phyloP scores from a whole-genome alignment of 768 basidiomycete genomes.

The Hericium coralloides region DNA sequence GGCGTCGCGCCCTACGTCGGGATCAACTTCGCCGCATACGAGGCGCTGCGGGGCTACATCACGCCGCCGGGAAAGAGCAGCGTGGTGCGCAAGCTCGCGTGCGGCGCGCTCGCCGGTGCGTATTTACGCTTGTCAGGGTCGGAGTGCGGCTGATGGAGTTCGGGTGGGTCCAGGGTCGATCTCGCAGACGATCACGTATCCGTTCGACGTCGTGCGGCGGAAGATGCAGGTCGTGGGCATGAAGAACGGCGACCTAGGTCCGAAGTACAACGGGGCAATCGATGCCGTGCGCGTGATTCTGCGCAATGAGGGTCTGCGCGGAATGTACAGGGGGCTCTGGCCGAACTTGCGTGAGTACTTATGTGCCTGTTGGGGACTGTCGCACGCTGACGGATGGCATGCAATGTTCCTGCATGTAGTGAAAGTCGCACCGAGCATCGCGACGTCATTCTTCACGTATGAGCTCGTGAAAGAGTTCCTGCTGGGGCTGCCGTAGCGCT shows the following conservation, averaged over 20 bases:
- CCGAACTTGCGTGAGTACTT: constrained; percentile 69
- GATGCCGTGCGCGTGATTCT: constrained; percentile 68
- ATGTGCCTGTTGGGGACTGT: not conserved
- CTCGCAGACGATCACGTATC: constrained; percentile 92
- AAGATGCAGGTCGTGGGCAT: constrained; percentile 95
- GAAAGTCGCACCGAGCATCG: constrained; percentile 87
- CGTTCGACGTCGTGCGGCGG: constrained; percentile 87
- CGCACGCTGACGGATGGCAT: constrained; percentile 1
- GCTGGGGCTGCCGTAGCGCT: constrained; percentile 21
- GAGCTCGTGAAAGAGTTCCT: constrained; percentile 54
- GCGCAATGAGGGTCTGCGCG: constrained; percentile 62
- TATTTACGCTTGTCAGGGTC: constrained; percentile 1
- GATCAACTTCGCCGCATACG: constrained; percentile 93
- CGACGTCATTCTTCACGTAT: constrained; percentile 80
- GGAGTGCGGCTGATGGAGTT: not conserved
- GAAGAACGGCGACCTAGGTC: constrained; percentile 38
- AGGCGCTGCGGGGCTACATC: constrained; percentile 63
- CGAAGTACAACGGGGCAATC: constrained; percentile 73
- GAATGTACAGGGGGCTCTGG: constrained; percentile 83
- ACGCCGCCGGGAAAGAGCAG: constrained; percentile 77
- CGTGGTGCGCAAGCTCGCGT: constrained; percentile 61
- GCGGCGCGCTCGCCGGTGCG: constrained; percentile 81
- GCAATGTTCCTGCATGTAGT: constrained; percentile 33
- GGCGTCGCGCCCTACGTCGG: constrained; percentile 87
- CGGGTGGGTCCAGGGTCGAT: constrained; percentile 51